Evolutionary conservation across 2,329 filamentous ascomycete genomes (phyloP).

Genomic region (Nemania sp.): DNA sequence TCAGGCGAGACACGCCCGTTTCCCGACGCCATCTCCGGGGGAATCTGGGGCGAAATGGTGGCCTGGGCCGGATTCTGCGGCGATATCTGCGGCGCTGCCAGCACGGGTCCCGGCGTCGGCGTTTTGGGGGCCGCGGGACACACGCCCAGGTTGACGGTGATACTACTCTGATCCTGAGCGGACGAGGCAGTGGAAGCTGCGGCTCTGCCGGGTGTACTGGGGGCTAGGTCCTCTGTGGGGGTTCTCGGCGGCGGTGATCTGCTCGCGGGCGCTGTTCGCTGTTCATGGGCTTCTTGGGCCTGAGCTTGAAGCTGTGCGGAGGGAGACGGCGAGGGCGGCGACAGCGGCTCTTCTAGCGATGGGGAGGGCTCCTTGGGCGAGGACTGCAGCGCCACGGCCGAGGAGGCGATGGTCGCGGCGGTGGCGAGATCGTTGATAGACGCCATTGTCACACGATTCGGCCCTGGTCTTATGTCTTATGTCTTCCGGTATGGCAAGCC

Average conservation of each 20-base stretch:
- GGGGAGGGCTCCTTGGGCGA: conserved; percentile 23
- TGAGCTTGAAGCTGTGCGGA: conserved; percentile 28
- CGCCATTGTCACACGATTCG: conserved; percentile 39
- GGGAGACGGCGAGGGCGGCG: conserved; percentile 22
- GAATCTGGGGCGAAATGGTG: conserved; percentile 32
- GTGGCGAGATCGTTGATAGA: conserved; percentile 57
- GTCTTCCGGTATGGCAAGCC: conserved; percentile 10
- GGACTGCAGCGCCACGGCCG: conserved; percentile 39
- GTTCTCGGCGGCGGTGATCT: conserved; percentile 16
- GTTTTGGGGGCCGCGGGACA: not conserved
- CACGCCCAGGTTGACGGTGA: conserved; percentile 16
- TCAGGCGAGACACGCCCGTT: conserved; percentile 14
- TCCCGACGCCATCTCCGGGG: conserved; percentile 6
- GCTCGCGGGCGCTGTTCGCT: conserved; percentile 13
- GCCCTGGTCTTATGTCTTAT: not conserved
- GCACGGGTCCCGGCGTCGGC: conserved; percentile 28
- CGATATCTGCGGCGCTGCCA: conserved; percentile 37
- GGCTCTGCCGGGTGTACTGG: conserved; percentile 9
- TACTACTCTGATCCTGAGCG: conserved; percentile 19
- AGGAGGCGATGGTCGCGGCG: conserved; percentile 51
- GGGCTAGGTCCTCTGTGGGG: conserved; percentile 13
- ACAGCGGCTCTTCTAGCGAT: conserved; percentile 2
- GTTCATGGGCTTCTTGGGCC: conserved; percentile 26
- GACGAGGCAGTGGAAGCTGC: conserved; percentile 6
- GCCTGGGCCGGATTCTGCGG: conserved; percentile 34